Evolutionary conservation across 108 stramenopile species (phyloP).

Genomic region (Skeletonema tropicum): DNA sequence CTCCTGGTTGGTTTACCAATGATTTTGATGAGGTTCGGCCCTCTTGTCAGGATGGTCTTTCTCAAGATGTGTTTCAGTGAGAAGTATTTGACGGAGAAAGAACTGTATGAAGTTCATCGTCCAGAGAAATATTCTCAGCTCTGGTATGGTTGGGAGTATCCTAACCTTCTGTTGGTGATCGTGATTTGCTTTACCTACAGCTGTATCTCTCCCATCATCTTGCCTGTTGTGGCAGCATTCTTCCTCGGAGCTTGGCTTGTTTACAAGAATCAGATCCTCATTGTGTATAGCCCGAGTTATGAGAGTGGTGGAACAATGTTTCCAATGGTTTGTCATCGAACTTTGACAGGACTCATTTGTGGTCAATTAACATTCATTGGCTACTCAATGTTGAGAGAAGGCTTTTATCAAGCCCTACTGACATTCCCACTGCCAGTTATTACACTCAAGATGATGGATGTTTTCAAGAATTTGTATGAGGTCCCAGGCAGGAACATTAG

Average conservation of each 20-base stretch:
- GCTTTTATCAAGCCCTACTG: constrained; percentile 46
- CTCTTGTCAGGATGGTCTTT: constrained; percentile 66
- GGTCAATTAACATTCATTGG: constrained; percentile 60
- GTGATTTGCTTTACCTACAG: constrained; percentile 84
- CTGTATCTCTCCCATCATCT: constrained; percentile 82
- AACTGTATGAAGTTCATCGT: constrained; percentile 66
- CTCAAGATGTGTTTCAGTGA: constrained; percentile 62
- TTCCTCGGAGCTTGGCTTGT: constrained; percentile 80
- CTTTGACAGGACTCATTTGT: constrained; percentile 55
- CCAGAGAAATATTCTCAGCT: constrained; percentile 24
- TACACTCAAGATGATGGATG: constrained; percentile 55
- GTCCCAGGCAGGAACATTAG: constrained; percentile 40
- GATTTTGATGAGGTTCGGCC: constrained; percentile 74
- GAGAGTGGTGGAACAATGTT: constrained; percentile 74
- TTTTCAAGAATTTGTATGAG: constrained; percentile 51
- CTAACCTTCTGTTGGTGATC: constrained; percentile 81
- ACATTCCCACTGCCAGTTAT: constrained; percentile 58
- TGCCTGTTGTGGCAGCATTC: constrained; percentile 80
- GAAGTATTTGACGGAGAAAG: constrained; percentile 74
- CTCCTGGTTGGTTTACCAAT: constrained; percentile 86
- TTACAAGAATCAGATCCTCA: constrained; percentile 90
- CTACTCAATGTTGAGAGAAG: constrained; percentile 48
- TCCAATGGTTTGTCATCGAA: constrained; percentile 62
- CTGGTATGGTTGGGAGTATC: constrained; percentile 88
- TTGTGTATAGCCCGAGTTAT: constrained; percentile 68